A percentile compares a stretch with the other conserved stretches of the same genome.
Conservation (phyloP, 2,329 filamentous ascomycete species). For the Talaromyces islandicus region DNA sequence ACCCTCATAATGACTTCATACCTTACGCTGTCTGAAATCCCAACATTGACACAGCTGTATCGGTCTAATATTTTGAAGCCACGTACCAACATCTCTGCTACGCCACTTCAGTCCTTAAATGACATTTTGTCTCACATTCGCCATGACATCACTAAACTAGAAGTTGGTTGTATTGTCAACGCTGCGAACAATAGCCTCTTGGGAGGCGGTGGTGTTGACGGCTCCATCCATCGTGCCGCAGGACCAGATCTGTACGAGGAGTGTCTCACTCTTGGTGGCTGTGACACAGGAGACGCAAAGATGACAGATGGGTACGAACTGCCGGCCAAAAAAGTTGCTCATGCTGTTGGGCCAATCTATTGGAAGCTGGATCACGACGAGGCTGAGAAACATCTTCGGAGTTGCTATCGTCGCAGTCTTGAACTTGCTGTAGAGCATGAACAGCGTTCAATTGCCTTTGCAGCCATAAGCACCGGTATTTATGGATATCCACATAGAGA, state of each 20-base stretch:
- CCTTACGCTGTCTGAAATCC: slow-evolving; percentile 29
- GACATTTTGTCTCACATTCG: slow-evolving; percentile 59
- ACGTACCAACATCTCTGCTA: slow-evolving; percentile 18
- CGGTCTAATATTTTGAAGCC: slow-evolving; percentile 44
- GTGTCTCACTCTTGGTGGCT: slow-evolving; percentile 67
- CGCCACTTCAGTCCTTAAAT: slow-evolving; percentile 46
- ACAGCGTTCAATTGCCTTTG: slow-evolving; percentile 72
- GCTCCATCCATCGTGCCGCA: slow-evolving; percentile 79
- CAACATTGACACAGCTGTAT: slow-evolving; percentile 57
- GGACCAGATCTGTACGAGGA: slow-evolving; percentile 63
- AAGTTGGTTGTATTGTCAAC: slow-evolving; percentile 82
- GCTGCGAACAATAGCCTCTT: slow-evolving; percentile 75
- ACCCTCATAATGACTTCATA: slow-evolving; percentile 8
- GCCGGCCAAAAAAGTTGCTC: slow-evolving; percentile 74
- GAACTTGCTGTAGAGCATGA: slow-evolving; percentile 63
- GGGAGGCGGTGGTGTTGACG: slow-evolving; percentile 87
- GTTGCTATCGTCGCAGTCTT: slow-evolving; percentile 67
- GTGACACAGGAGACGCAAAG: slow-evolving; percentile 71
- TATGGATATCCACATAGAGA: slow-evolving; percentile 76
- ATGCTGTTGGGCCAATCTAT: slow-evolving; percentile 85
- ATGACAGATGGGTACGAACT: slow-evolving; percentile 74
- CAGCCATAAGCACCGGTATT: slow-evolving; percentile 77
- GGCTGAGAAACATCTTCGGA: slow-evolving; percentile 43
- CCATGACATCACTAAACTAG: slow-evolving; percentile 75
- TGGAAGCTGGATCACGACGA: slow-evolving; percentile 29